phyloP scores from a whole-genome alignment of 1,284 basidiomycete species.

The Ustilago shanxiensis region DNA sequence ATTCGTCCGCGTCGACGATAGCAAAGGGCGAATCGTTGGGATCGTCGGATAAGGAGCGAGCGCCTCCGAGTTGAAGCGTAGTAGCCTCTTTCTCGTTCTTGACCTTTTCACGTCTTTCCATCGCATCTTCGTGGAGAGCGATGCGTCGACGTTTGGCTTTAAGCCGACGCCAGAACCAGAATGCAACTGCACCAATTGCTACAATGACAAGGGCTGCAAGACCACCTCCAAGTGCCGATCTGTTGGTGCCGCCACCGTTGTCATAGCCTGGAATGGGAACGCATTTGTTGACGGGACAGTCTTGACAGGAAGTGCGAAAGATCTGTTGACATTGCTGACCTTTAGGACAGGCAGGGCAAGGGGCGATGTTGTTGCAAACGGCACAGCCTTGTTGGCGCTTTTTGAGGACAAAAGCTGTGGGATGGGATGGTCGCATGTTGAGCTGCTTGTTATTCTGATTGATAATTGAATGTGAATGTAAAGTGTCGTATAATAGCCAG shows the following conservation, averaged over 20 bases:
- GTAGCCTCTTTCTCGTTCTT: conserved; percentile 40
- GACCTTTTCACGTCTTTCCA: conserved; percentile 41
- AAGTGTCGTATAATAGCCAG: too few species aligned
- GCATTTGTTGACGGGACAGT: conserved; percentile 55
- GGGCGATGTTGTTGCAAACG: conserved; percentile 48
- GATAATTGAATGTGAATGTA: too few species aligned
- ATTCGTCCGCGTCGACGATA: conserved; percentile 26
- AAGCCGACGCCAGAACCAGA: conserved; percentile 41
- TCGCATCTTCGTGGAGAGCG: conserved; percentile 38
- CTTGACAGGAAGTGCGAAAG: conserved; percentile 49
- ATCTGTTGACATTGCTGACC: conserved; percentile 53
- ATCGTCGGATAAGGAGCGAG: background rate
- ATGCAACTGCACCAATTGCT: conserved; percentile 26
- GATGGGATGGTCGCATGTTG: conserved; percentile 31
- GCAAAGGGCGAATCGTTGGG: conserved; percentile 23
- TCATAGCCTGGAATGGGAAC: conserved; percentile 28
- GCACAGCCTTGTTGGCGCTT: conserved; percentile 45
- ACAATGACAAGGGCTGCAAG: conserved; percentile 45
- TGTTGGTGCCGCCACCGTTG: conserved; percentile 12
- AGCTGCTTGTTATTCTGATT: too few species aligned
- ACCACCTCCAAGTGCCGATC: conserved; percentile 50
- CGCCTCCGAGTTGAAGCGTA: conserved; percentile 43
- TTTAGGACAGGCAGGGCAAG: conserved; percentile 41
- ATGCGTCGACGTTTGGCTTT: conserved; percentile 33
- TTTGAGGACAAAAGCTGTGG: conserved; percentile 32